Conservation (phyloP, 768 basidiomycete species). For the Clavulina sp. region DNA sequence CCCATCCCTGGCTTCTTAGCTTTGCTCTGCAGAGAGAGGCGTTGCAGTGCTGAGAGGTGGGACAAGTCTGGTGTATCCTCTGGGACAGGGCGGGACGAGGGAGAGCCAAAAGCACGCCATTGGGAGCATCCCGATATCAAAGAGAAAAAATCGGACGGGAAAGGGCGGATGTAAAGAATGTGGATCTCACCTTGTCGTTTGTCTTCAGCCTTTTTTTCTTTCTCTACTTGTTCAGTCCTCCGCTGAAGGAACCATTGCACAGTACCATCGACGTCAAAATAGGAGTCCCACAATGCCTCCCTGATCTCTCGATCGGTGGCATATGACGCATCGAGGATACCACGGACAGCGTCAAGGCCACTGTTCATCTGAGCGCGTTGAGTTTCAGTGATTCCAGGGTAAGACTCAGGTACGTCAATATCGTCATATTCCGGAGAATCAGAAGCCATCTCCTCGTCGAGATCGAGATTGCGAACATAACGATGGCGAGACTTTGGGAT, state of each 20-base stretch:
- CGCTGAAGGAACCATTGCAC: constrained; percentile 47
- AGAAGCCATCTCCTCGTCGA: constrained; percentile 80
- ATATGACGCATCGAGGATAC: constrained; percentile 46
- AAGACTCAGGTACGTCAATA: constrained; percentile 12
- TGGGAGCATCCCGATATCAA: neutral
- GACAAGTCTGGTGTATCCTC: constrained; percentile 22
- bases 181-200: constrained; percentile 73
- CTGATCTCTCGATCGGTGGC: constrained; percentile 53
- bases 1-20: constrained; percentile 10
- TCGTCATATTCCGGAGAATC: constrained; percentile 47
- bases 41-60: constrained; percentile 25
- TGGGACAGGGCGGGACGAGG: constrained; percentile 19
- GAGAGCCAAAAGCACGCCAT: constrained; percentile 2
- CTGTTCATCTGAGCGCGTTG: constrained; percentile 56
- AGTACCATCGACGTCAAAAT: constrained; percentile 68
- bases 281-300: constrained; percentile 71
- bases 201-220: constrained; percentile 38
- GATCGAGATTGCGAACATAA: constrained; percentile 68
- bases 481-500: constrained; percentile 85
- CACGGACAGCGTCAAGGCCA: constrained; percentile 49
- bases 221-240: constrained; percentile 34
- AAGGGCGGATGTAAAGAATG: constrained; percentile 18
- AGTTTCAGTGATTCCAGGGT: constrained; percentile 51
- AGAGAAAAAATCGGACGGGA: neutral
- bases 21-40: constrained; percentile 26